A percentile compares a stretch with the other conserved stretches of the same genome.
Evolutionary conservation across 768 basidiomycete genomes (phyloP).

Genomic region (Suillus paluster): DNA sequence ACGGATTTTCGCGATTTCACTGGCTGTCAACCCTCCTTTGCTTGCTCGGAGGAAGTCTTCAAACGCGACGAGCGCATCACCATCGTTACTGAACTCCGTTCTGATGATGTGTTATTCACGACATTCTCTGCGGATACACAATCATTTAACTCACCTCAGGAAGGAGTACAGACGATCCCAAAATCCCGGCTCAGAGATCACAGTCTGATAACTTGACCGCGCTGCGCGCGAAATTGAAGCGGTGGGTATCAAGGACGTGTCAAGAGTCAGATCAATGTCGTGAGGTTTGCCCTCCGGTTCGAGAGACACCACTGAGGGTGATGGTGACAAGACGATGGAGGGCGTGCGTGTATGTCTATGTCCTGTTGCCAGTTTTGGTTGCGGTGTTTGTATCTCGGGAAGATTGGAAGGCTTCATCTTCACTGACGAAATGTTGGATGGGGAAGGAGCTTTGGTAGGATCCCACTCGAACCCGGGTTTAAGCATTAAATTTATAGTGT

Average conservation of each 20-base stretch:
- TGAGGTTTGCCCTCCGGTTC: constrained; percentile 49
- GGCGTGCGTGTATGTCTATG: constrained; percentile 69
- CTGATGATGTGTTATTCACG: constrained; percentile 36
- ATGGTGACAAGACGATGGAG: constrained; percentile 78
- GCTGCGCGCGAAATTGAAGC: constrained; percentile 45
- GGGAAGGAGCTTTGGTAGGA: constrained; percentile 41
- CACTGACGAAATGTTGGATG: constrained; percentile 21
- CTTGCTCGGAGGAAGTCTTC: constrained; percentile 86
- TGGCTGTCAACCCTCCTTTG: constrained; percentile 79
- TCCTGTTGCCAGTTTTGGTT: constrained; percentile 32
- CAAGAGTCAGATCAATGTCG: constrained; percentile 73
- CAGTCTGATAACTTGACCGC: constrained; percentile 39
- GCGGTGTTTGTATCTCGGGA: constrained; percentile 28
- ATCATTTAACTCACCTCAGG: constrained; percentile 47
- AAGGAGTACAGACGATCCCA: constrained; percentile 76
- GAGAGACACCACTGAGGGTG: constrained; percentile 55
- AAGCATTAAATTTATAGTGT: constrained; percentile 85
- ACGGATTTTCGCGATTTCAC: constrained; percentile 90
- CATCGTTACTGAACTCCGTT: constrained; percentile 61
- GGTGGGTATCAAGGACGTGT: constrained; percentile 54
- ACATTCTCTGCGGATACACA: not conserved
- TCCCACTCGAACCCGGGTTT: constrained; percentile 78
- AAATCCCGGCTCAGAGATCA: constrained; percentile 78
- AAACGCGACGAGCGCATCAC: constrained; percentile 74
- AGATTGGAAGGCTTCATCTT: constrained; percentile 27